Evolutionary conservation across 352 stramenopile genomes (phyloP).

Genomic region (Pythium periplocum): DNA sequence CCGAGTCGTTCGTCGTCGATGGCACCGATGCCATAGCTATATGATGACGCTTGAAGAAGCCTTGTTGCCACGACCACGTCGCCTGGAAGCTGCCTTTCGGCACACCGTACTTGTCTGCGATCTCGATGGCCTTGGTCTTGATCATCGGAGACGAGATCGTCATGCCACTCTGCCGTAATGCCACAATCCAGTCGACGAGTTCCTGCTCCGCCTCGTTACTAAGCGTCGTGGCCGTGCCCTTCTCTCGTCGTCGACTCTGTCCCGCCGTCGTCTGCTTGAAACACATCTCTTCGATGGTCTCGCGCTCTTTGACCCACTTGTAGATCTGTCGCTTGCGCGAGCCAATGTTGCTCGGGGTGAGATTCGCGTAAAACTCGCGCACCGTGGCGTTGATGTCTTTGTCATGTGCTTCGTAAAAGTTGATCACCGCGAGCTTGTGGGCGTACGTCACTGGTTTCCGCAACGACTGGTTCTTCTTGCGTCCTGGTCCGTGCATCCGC

Average conservation of each 20-base stretch:
- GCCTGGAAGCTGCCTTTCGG: conserved; percentile 30
- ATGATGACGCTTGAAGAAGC: conserved; percentile 34
- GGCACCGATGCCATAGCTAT: conserved; percentile 1
- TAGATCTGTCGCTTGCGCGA: conserved; percentile 47
- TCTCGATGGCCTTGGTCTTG: conserved; percentile 28
- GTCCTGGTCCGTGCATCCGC: conserved; percentile 21
- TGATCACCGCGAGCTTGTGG: conserved; percentile 37
- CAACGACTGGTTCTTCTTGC: conserved; percentile 27
- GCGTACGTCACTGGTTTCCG: conserved; percentile 31
- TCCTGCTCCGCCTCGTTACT: conserved; percentile 23
- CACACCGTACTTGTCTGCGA: conserved; percentile 29
- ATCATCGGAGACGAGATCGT: conserved; percentile 23
- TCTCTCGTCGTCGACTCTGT: conserved; percentile 27
- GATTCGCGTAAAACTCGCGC: conserved; percentile 26
- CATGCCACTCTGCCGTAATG: conserved; percentile 7
- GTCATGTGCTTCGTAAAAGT: conserved; percentile 28
- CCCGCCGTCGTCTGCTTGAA: conserved; percentile 29
- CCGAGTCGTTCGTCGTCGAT: too few species aligned
- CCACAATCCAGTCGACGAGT: conserved; percentile 28
- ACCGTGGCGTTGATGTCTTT: conserved; percentile 36
- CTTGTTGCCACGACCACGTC: conserved; percentile 42
- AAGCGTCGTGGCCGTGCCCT: conserved; percentile 35
- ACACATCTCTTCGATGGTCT: conserved; percentile 29
- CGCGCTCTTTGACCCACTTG: conserved; percentile 35
- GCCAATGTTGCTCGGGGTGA: conserved; percentile 11